Conservation (phyloP, 179 eudicot species). For the Silene coronaria region DNA sequence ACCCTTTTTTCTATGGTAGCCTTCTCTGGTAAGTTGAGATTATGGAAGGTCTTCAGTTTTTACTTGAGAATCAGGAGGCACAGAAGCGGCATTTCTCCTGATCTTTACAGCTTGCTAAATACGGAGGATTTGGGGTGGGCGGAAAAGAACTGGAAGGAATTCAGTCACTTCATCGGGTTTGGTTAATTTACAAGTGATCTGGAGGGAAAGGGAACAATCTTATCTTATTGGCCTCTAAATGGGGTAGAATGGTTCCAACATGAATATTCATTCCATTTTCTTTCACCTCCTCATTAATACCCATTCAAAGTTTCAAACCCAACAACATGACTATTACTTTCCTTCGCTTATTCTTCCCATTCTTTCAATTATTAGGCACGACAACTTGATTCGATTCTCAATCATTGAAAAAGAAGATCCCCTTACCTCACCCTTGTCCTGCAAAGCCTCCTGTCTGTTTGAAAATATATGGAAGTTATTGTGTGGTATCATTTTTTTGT, state of each 20-base stretch:
- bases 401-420: background rate
- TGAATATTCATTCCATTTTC: background rate
- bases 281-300: background rate
- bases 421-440: background rate
- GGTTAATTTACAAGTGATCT: background rate
- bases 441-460: background rate
- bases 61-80: conserved; percentile 11
- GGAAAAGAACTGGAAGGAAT: background rate
- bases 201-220: background rate
- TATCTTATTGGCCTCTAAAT: background rate
- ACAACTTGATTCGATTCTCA: background rate
- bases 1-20: background rate
- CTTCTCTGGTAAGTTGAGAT: conserved; percentile 8
- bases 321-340: background rate
- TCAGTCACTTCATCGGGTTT: conserved; percentile 3
- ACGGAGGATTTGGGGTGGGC: background rate
- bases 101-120: background rate
- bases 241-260: background rate
- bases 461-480: background rate
- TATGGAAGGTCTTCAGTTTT: background rate
- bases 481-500: background rate
- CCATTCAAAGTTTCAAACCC: background rate
- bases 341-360: background rate
- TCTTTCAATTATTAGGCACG: background rate
- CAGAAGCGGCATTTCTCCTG: background rate